Conservation (phyloP, 2,329 filamentous ascomycete species). For the Fusarium globosum region DNA sequence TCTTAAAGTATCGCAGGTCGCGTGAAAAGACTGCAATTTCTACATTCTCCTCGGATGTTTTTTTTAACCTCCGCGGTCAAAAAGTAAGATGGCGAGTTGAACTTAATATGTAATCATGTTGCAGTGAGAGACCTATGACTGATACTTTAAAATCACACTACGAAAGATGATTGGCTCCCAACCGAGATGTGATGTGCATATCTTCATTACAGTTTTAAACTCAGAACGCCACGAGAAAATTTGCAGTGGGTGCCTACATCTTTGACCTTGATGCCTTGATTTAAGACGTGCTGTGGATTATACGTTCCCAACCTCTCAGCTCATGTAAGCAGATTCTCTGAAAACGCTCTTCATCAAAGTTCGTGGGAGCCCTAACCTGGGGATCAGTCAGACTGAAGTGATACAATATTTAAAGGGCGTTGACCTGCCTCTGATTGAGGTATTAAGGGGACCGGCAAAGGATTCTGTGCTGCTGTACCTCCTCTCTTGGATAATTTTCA, state of each 20-base stretch:
- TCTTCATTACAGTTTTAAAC: not conserved
- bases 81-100: not conserved
- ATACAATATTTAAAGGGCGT: not conserved
- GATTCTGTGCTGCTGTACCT: not conserved
- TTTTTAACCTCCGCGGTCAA: too few species aligned
- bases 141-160: accelerated
- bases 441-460: accelerated
- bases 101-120: too few species aligned
- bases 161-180: not conserved
- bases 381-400: not conserved
- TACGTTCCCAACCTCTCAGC: not conserved
- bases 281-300: not conserved
- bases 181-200: not conserved
- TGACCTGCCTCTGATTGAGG: not conserved
- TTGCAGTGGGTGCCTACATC: not conserved
- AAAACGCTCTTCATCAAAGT: accelerated
- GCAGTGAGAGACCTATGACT: accelerated
- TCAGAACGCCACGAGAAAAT: too few species aligned
- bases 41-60: too few species aligned
- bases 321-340: too few species aligned
- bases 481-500: accelerated
- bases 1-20: accelerated
- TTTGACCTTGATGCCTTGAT: accelerated
- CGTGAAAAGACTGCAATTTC: too few species aligned
- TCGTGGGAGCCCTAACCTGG: not conserved